Evolutionary conservation across 768 basidiomycete genomes (phyloP).

Genomic region (Lactarius trivialis): DNA sequence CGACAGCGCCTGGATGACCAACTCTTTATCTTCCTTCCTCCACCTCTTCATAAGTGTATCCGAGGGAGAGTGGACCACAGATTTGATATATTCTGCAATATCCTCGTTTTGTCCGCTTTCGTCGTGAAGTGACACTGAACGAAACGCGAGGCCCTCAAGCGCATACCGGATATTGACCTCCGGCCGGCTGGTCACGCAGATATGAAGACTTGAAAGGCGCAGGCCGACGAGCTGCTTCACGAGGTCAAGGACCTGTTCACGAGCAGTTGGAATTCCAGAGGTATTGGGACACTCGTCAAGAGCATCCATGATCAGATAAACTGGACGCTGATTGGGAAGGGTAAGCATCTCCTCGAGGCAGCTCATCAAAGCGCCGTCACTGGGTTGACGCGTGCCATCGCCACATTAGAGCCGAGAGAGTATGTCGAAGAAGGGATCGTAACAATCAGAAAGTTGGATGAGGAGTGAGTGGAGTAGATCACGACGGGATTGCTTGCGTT

Average conservation of each 20-base stretch:
- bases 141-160: not conserved
- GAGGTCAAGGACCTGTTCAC: not conserved
- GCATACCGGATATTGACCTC: not conserved
- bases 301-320: not conserved
- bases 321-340: not conserved
- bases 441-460: not conserved
- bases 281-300: not conserved
- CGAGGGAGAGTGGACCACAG: not conserved
- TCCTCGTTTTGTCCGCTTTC: not conserved
- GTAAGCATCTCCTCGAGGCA: not conserved
- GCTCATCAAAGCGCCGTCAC: not conserved
- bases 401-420: not conserved
- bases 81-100: not conserved
- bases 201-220: not conserved
- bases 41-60: not conserved
- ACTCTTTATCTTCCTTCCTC: not conserved
- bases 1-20: not conserved
- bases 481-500: not conserved
- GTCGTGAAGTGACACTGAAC: not conserved
- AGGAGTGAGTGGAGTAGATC: not conserved
- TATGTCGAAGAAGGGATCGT: not conserved
- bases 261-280: not conserved
- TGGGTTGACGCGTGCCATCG: not conserved
- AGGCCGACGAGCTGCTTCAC: not conserved
- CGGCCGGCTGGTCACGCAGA: not conserved